Conservation (phyloP, 179 eudicot genomes). For the Nepenthes alata region DNA sequence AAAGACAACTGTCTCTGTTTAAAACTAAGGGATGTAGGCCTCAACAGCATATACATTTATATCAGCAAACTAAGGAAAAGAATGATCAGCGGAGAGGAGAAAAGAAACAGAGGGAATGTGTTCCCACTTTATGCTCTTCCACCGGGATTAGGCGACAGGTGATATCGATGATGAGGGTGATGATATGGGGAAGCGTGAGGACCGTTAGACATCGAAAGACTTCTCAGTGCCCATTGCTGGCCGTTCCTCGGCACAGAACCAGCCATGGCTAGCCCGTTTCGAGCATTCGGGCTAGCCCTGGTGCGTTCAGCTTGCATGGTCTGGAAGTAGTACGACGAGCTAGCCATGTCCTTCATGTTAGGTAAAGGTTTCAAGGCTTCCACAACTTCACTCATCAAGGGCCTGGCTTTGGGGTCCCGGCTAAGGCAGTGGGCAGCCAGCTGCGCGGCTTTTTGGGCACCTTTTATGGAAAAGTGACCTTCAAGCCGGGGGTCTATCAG, state of each 20-base stretch:
- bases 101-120: background rate
- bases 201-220: slow-evolving; percentile 20
- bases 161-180: slow-evolving; percentile 33
- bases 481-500: slow-evolving; percentile 75
- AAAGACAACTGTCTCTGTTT: slow-evolving; percentile 6
- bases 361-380: slow-evolving; percentile 61
- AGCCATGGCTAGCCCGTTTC: slow-evolving; percentile 29
- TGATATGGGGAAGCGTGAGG: slow-evolving; percentile 53
- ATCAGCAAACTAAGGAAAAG: slow-evolving; percentile 11
- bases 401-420: slow-evolving; percentile 69
- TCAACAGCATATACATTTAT: slow-evolving; percentile 8
- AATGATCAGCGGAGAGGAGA: background rate
- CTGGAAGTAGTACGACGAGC: slow-evolving; percentile 62
- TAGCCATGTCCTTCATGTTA: slow-evolving; percentile 74
- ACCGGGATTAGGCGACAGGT: slow-evolving; percentile 38
- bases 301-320: slow-evolving; percentile 49
- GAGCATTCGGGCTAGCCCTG: slow-evolving; percentile 44
- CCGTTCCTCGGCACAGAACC: slow-evolving; percentile 46
- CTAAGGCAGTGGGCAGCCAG: slow-evolving; percentile 74
- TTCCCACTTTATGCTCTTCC: slow-evolving; percentile 20
- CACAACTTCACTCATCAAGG: slow-evolving; percentile 71
- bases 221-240: slow-evolving; percentile 20
- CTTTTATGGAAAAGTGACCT: slow-evolving; percentile 71
- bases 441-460: slow-evolving; percentile 77
- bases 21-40: slow-evolving; percentile 7